phyloP scores from a whole-genome alignment of 345 rosid genomes.

The Isatis tinctoria region DNA sequence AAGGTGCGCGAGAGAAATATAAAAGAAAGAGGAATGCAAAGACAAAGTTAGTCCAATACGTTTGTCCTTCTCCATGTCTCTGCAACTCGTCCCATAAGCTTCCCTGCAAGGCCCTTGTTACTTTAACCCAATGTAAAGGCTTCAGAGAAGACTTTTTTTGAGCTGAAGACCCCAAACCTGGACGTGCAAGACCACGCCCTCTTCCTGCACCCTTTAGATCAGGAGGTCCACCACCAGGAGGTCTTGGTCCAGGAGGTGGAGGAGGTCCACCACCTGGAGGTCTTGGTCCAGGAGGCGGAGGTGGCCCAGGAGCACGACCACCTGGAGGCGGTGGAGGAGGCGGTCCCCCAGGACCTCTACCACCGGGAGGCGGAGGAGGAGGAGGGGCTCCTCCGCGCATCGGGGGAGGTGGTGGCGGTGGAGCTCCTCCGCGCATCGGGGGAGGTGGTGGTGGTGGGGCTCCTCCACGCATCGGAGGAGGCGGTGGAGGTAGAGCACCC shows the following conservation, averaged over 20 bases:
- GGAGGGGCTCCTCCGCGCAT: slow-evolving; percentile 37
- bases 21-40: slow-evolving; percentile 8
- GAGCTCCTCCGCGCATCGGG: slow-evolving; percentile 39
- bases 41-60: slow-evolving; percentile 41
- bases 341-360: slow-evolving; percentile 40
- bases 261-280: slow-evolving; percentile 69
- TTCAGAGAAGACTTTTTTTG: slow-evolving; percentile 77
- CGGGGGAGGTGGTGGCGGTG: slow-evolving; percentile 45
- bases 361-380: slow-evolving; percentile 42
- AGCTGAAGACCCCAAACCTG: slow-evolving; percentile 42
- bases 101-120: slow-evolving; percentile 95
- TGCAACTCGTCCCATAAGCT: slow-evolving; percentile 99
- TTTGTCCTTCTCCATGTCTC: slow-evolving; percentile 82
- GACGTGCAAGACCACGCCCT: slow-evolving; percentile 69
- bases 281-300: slow-evolving; percentile 63
- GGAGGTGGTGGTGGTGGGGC: slow-evolving; percentile 49
- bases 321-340: slow-evolving; percentile 74
- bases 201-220: slow-evolving; percentile 53
- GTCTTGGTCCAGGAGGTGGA: slow-evolving; percentile 78
- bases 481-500: slow-evolving; percentile 41
- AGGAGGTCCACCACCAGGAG: slow-evolving; percentile 65
- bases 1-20: neutral
- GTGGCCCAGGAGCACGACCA: slow-evolving; percentile 52
- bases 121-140: slow-evolving; percentile 98
- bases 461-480: slow-evolving; percentile 34